Evolutionary conservation across 306 rosid genomes (phyloP).

Genomic region (Cicer judaicum): DNA sequence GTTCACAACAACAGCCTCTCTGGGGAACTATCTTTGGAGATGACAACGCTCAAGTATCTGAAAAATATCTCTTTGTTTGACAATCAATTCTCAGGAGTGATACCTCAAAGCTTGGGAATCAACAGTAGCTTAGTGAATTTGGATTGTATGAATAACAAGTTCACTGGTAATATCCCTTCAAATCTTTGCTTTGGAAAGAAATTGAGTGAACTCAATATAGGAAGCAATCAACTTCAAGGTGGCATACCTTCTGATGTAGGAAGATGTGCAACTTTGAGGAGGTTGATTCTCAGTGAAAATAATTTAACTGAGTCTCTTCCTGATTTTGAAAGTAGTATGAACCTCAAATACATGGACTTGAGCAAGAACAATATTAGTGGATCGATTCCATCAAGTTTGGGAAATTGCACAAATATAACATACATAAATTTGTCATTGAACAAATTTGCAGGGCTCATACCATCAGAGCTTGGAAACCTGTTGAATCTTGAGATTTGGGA

Average conservation of each 20-base stretch:
- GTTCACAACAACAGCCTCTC: conserved; percentile 52
- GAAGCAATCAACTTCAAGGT: conserved; percentile 67
- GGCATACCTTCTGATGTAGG: conserved; percentile 58
- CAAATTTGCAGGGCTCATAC: conserved; percentile 58
- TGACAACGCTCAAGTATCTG: conserved; percentile 60
- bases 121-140: conserved; percentile 64
- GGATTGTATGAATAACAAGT: conserved; percentile 67
- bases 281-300: conserved; percentile 60
- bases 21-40: conserved; percentile 60
- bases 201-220: conserved; percentile 37
- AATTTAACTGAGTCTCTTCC: conserved; percentile 65
- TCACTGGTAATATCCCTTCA: conserved; percentile 66
- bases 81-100: conserved; percentile 64
- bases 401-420: conserved; percentile 59
- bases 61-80: conserved; percentile 52
- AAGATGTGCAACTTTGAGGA: conserved; percentile 54
- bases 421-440: conserved; percentile 56
- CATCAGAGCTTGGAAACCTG: conserved; percentile 57
- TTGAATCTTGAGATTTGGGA: conserved; percentile 54
- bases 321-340: conserved; percentile 44
- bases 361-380: conserved; percentile 56
- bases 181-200: conserved; percentile 70
- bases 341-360: conserved; percentile 56
- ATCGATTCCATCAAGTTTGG: conserved; percentile 54
- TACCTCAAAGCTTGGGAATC: conserved; percentile 60